Percentiles rank a stretch among this genome's conserved stretches.
Conservation (phyloP, 129 eudicot species). For the Tagetes erecta region DNA sequence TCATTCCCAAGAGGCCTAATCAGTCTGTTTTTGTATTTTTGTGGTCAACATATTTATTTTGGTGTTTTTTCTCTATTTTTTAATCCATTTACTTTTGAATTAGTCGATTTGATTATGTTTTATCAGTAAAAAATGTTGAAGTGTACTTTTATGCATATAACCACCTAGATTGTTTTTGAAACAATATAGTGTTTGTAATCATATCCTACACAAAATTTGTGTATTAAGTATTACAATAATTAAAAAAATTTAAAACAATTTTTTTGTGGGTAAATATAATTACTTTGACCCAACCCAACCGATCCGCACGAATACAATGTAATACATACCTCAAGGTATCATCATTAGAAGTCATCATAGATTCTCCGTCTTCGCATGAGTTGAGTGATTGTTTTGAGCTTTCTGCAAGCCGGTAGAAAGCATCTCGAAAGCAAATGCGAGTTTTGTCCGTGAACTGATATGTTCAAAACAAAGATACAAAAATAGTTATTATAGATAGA, state of each 20-base stretch:
- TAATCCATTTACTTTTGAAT: not conserved
- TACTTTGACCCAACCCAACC: not conserved
- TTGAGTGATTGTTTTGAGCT: conserved; percentile 48
- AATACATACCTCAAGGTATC: conserved; percentile 41
- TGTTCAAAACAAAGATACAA: conserved; percentile 7
- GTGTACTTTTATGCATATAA: not conserved
- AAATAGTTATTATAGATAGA: conserved; percentile 18
- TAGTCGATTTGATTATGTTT: conserved; percentile 2
- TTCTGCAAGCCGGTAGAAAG: conserved; percentile 80
- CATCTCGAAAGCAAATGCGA: conserved; percentile 79
- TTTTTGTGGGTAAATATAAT: not conserved
- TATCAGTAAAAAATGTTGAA: not conserved
- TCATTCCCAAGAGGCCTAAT: too few relatives aligned
- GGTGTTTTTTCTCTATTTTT: not conserved
- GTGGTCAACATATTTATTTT: too few relatives aligned
- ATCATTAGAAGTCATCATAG: conserved; percentile 30
- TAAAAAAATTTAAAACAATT: not conserved
- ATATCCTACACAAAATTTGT: not conserved
- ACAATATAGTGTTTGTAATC: not conserved
- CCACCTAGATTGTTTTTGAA: not conserved
- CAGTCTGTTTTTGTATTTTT: too few relatives aligned
- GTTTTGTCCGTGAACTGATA: conserved; percentile 58
- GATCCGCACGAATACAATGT: not conserved
- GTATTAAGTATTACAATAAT: not conserved
- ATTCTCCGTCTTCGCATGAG: conserved; percentile 34